These are phyloP conservation scores for Neurospora sp. DNA, from an alignment of 2,329 filamentous ascomycete species.

Conservation along the genomic window DNA sequence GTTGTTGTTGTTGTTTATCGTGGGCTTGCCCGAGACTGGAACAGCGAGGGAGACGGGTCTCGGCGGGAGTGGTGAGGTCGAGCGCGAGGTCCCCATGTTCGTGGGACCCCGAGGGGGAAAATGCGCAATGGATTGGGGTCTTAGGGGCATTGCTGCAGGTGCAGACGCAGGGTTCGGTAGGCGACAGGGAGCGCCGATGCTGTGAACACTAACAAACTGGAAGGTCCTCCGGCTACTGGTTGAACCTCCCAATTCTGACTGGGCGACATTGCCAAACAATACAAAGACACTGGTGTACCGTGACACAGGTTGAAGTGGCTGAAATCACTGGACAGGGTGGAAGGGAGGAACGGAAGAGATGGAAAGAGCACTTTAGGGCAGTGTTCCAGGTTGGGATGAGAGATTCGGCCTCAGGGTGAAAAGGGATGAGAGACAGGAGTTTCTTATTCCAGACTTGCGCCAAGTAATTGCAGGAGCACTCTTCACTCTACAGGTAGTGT, in stretches of 20 bases:
- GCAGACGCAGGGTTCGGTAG: background rate
- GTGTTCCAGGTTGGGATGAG: background rate
- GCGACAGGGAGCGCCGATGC: background rate
- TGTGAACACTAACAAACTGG: background rate
- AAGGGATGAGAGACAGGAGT: background rate
- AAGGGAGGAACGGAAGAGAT: background rate
- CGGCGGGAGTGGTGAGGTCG: background rate
- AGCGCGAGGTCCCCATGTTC: background rate
- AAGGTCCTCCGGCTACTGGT: background rate
- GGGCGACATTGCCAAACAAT: conserved; percentile 12
- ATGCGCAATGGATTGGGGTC: background rate
- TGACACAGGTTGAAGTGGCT: background rate
- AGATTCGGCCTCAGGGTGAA: background rate
- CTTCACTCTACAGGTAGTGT: background rate
- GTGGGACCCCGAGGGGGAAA: background rate
- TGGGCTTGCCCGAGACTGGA: background rate
- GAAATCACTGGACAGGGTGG: background rate
- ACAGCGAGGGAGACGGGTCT: background rate
- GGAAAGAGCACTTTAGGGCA: background rate
- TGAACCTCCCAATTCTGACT: conserved; percentile 6
- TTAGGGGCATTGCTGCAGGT: background rate
- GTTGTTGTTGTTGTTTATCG: background rate
- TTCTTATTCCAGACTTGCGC: background rate
- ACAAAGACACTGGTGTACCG: background rate
- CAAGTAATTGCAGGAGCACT: background rate